These are phyloP conservation scores for Macadamia tetraphylla DNA, from an alignment of 164 flowering plant genomes.

Conservation along the genomic window DNA sequence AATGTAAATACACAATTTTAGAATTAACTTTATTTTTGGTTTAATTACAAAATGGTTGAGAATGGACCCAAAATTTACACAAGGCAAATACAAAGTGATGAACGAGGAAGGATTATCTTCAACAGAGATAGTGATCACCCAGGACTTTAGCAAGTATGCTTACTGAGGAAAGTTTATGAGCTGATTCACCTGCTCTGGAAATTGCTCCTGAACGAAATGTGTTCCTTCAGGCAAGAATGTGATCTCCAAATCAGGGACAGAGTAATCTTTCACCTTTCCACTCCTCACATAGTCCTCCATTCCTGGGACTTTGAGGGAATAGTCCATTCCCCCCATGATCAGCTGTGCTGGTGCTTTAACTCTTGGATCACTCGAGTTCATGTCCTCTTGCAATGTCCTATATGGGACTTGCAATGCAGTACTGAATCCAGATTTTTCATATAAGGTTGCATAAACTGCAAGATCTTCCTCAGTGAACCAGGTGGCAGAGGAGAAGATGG, in stretches of 20 bases:
- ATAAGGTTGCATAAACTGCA: slow-evolving; percentile 28
- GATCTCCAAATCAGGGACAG: slow-evolving; percentile 42
- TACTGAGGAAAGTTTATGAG: slow-evolving; percentile 34
- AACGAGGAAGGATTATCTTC: too few relatives aligned
- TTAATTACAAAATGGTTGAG: too few relatives aligned
- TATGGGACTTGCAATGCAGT: slow-evolving; percentile 54
- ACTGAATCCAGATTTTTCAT: slow-evolving; percentile 51
- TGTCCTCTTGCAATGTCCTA: slow-evolving; percentile 23
- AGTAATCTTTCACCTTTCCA: slow-evolving; percentile 33
- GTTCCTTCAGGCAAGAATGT: too few relatives aligned
- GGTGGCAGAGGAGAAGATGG: slow-evolving; percentile 46
- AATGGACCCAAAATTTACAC: too few relatives aligned
- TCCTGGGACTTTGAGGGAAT: too few relatives aligned
- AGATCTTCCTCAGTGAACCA: slow-evolving; percentile 57
- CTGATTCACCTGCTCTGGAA: slow-evolving; percentile 47
- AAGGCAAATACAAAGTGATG: too few relatives aligned
- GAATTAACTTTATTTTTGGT: too few relatives aligned
- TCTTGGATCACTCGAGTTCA: slow-evolving; percentile 22
- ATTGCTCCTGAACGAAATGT: slow-evolving; percentile 56
- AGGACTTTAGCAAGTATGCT: too few relatives aligned
- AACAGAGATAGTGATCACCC: too few relatives aligned
- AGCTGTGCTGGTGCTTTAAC: slow-evolving; percentile 39
- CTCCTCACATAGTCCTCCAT: slow-evolving; percentile 39
- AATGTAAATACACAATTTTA: too few relatives aligned
- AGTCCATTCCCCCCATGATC: slow-evolving; percentile 58